Conservation (phyloP, 192 early-diverging fungal genomes). For the Coemansia sp. region DNA sequence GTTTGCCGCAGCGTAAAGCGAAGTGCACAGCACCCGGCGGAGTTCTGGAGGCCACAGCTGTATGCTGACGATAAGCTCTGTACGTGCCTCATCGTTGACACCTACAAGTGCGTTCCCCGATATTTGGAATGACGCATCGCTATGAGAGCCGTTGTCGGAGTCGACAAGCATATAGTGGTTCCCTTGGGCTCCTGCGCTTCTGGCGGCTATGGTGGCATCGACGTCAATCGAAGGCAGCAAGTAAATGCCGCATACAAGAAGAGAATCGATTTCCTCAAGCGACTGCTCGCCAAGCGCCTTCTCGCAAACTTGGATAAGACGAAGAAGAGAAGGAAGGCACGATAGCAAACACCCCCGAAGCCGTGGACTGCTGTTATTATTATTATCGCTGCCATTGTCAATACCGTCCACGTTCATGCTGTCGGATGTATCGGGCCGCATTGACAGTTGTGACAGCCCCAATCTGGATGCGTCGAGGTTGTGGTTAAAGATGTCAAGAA, state of each 20-base stretch:
- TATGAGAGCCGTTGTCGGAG: not conserved
- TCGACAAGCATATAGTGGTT: not conserved
- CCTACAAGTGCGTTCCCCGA: constrained; percentile 31
- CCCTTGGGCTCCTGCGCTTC: constrained; percentile 22
- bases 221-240: constrained; percentile 27
- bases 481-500: constrained; percentile 47
- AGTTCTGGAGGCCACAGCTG: constrained; percentile 23
- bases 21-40: constrained; percentile 37
- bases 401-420: not conserved
- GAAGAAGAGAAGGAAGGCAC: constrained; percentile 66
- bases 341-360: constrained; percentile 51
- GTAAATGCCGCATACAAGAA: constrained; percentile 67
- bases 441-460: constrained; percentile 54
- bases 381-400: not conserved
- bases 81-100: constrained; percentile 40
- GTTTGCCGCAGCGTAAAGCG: constrained; percentile 34
- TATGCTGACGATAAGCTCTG: constrained; percentile 18
- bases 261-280: constrained; percentile 66
- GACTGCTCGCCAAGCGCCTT: constrained; percentile 57
- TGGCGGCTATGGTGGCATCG: constrained; percentile 16
- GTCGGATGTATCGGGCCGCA: constrained; percentile 6
- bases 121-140: constrained; percentile 17
- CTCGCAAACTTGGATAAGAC: constrained; percentile 71
- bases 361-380: constrained; percentile 8
- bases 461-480: constrained; percentile 19